Evolutionary conservation across 1,284 basidiomycete genomes (phyloP), one percentile per base, ranked within the genome.

Genomic region (Wolfiporia cocos): DNA sequence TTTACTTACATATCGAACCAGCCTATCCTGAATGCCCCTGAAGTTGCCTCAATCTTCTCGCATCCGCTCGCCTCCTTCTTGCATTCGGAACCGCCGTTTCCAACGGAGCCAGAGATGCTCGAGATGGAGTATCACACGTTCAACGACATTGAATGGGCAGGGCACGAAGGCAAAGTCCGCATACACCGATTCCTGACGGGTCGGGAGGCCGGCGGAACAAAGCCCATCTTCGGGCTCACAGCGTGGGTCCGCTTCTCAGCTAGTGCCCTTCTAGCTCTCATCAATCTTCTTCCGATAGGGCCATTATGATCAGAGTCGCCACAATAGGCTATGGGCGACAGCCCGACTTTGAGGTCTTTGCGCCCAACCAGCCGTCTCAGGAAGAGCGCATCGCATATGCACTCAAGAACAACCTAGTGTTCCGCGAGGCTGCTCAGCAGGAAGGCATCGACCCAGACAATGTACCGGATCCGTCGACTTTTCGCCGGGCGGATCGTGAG

Each of bases 151-250:
- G 58, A 65, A 4, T 77, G 73, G 57, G 65, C 66, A n/a, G 67
- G 68, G n/a, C 50, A 52, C 5, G 49, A 44, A 0, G 58, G 62
- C 4, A 44, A 49, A n/a, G 55, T 78, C 11, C 70, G 86, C 18
- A 71, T 81, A 54, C 89, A 92, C 62, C 68, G 72, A 12, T 92
- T 92, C 64, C 67, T 91, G 32, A 92, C 89, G 0, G 89, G 89
- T 0, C 65, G 87, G 30, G 89, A 92, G 59, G 77, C 73, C 4
- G 79, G 81, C 14, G 87, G 87, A 0, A 76, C 88, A 15, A 90
- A 89, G 53, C 90, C 89, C 12, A 78, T 92, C 1, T 89, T 80
- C 49, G 89, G 88, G 2, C 64, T 92, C 12, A 92, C 90, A 37
- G 77, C 87, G 86, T 91, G 56, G 51, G 78, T 71, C 10, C 34